These are phyloP conservation scores for Sorghum bicolor DNA, from an alignment of 176 grass and related monocot species.

Conservation along the genomic window Sorghum_bicolor_NCBIv3 NC_012871.2:64118501-64119000, in stretches of 20 bases:
- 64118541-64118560: conserved; percentile 26
- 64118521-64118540: conserved; percentile 45
- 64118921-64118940: conserved; percentile 1
- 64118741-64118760: conserved; percentile 32
- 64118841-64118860: conserved; percentile 35
- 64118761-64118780: conserved; percentile 12
- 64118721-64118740: conserved; percentile 29
- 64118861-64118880: conserved; percentile 18
- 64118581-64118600: background rate
- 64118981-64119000: no score
- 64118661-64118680: conserved; percentile 42
- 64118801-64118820: conserved; percentile 41
- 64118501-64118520: conserved; percentile 34
- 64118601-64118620: conserved; percentile 33
- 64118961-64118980: no score
- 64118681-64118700: conserved; percentile 29
- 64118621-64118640: conserved; percentile 77
- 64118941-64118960: no score
- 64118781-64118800: conserved; percentile 36
- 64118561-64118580: conserved; percentile 29
- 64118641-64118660: conserved; percentile 33
- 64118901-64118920: background rate
- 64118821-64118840: conserved; percentile 7
- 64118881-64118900: conserved; percentile 13
- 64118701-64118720: conserved; percentile 35